Evolutionary conservation across 768 basidiomycete species (phyloP), one percentile per base, ranked within the genome.

Genomic region (Suillus subaureus): DNA sequence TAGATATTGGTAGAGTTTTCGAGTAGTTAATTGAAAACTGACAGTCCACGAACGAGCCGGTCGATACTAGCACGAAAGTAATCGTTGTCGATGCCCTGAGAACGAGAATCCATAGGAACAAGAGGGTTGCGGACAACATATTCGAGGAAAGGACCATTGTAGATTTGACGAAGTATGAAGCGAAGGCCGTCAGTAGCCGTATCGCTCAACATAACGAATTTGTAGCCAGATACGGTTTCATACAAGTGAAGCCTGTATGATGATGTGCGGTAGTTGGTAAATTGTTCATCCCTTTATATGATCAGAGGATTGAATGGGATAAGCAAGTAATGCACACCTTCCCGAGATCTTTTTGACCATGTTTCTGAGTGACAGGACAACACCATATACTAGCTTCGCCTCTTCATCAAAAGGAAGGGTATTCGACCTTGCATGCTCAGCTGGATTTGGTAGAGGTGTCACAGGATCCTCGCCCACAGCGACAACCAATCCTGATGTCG

Each of bases 261-360:
- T 28, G 94, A 93, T 3, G 97, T 99, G 70, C 88, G 87, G 78
- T 97, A 98, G 70, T 89, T 89, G 55, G 90, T 88, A 78, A 98
- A 97, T 67, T 90, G 86, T 78, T 98, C 97, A 71, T 97, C 92
- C 77, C 96, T 94, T 40, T 61, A 18, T 28, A 64, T 15, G 64
- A 56, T 42, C 35, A 28, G 54, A 47, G 56, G 21, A 52, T 18
- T n/a, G 26, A 6, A 57, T 9, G 58, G 55, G 49, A 26, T 23
- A 51, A 42, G 49, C 12, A 39, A 42, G 61, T 2, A 7, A 33
- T 40, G 70, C 80, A 47, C 69, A 96, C 97, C 89, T 85, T 70
- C 91, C 89, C 15, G 96, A 92, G 12, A 99, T 78, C 77, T 97
- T 99, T 82, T 89, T 97, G 73, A 97, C 82, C 96, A 99, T 97